Evolutionary conservation across 768 basidiomycete species (phyloP), one percentile per base, ranked within the genome.

Genomic region (Hemileccinum rubropunctum): DNA sequence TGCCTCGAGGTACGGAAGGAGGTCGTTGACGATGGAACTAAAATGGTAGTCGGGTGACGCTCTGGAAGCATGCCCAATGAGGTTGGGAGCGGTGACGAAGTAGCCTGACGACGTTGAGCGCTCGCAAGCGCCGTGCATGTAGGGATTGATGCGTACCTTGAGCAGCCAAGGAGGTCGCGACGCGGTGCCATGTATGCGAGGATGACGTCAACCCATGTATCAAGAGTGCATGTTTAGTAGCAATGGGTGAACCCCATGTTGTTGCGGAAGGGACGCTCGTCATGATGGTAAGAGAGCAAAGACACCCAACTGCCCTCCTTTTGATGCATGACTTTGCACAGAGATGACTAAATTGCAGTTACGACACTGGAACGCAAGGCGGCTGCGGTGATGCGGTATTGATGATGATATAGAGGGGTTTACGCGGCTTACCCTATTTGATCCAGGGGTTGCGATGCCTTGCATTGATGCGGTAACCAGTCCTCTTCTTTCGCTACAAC

Each of bases 151-250:
- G 18, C 30, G 4, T 42, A 62, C 64, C 60, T 54, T 48, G 47
- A 14, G 42, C 28, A 26, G 36, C 61, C 30, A 62, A 50, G 1
- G 53, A 38, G 12, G 43, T 37, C 2, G 54, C 64, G 2, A 62
- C 42, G 9, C 51, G 45, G 21, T 54, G 52, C 62, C 64, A 62
- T 1, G 53, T 43, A 5, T 52, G 57, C 2, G 58, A 56, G 3
- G 60, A 56, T 2, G 53, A 58, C 17, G 57, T 47, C 2, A 61
- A 11, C 9, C 65, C 65, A 14, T 66, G 65, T 37, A 67, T 48
- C 28, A 66, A 34, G 4, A 67, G 56, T 12, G 63, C 65, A 3
- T 54, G 58, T 20, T 63, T 65, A 4, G 42, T 53, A 0, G 65
- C 37, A 8, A 52, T n/a, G 6, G 63, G 61, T 14, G 53, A 55